Base-by-base conservation (phyloP, 208 protist genomes). In the Crithidia expoeki region DNA sequence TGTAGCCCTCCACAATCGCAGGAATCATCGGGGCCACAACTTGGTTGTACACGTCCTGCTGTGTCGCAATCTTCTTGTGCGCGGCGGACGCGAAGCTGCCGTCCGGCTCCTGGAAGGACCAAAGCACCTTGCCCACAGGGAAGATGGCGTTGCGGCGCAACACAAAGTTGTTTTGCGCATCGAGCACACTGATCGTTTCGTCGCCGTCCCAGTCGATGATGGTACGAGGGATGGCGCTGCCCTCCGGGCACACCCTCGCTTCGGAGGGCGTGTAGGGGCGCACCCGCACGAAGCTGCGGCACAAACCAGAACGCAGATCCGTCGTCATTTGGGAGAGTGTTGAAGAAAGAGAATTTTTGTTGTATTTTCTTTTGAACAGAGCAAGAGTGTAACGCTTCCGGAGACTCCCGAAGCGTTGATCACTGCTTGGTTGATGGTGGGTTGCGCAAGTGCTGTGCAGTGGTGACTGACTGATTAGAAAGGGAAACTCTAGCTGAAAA, bases 1-100 rank as follows among this genome's bases (percentile, higher is more conserved):
- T 93, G 76, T 92, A 92, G 53, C 91, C 91, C 28, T 89, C 84
- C 11, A 94, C 68, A 46, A 96, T 93, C 3, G 66, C 68, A 28
- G 70, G 66, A 12, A 94, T 81, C 73, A 83, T 76, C 5, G 88
- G 91, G 28, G 63, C 61, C 9, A 94, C 85, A 16, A 87, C 72
- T 6, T 66, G 55, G 56, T 79, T 62, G 79, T 96, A 94, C 28
- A 96, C 86, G 25, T 86, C 83, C 57, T 92, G 70, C 72, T 96
- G 91, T n/a, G 77, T 84, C 46, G 58, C 51, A 7, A 52, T 34
- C 58, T 67, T 68, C 55, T 68, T 52, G 51, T 64, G 63, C 23
- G 44, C 83, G 14, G 64, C 58, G 19, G 63, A 79, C 28, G 80
- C 46, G 2, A 63, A 30, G 32, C 58, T 64, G 30, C 65, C 75